Base-by-base conservation (phyloP, 257 asterid genomes). In the Avicennia marina region DNA sequence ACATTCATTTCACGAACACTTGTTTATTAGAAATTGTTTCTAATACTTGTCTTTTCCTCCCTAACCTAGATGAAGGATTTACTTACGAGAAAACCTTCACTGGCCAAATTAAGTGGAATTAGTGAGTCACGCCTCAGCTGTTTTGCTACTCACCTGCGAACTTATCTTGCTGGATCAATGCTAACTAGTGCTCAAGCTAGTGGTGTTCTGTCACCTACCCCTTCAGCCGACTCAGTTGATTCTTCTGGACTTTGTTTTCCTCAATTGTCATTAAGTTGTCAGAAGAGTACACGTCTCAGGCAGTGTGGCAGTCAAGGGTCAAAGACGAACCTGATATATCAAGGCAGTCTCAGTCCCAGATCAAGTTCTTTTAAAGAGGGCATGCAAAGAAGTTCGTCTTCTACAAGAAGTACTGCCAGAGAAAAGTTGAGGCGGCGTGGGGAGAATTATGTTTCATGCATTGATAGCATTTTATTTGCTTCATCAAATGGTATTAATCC, bases 81-180 rank as follows among this genome's bases (percentile, higher is more conserved):
- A 77, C 78, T 93, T 33, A 52, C 45, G 39, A 77, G 72, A 62
- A 89, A 81, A 67, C 99, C 95, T 34, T 82, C 82, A 43, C 80
- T 93, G 46, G 81, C 84, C 45, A 94, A 93, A 58, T 70, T 93
- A 67, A 80, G 95, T 58, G 97, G 99, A 74, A 89, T 93, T 10
- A 58, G 79, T 10, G 89, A 82, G 62, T 84, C 91, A 2, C 89
- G 99, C 29, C 83, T 93, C 22, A 79, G 78, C 74, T 73, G 78
- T 78, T 93, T 93, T 16, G 88, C 80, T 13, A 77, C 75, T 76
- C 80, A 79, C 57, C 87, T 93, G 59, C 86, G 87, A 60, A 81
- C 89, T 24, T 78, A 82, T 80, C 95, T 93, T 33, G 64, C 87
- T 24, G 95, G 90, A 68, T 74, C 94, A 26, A 56, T 78, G 29